phyloP scores from a whole-genome alignment of 139 green algal species.

The Tetraselmis chui region DNA sequence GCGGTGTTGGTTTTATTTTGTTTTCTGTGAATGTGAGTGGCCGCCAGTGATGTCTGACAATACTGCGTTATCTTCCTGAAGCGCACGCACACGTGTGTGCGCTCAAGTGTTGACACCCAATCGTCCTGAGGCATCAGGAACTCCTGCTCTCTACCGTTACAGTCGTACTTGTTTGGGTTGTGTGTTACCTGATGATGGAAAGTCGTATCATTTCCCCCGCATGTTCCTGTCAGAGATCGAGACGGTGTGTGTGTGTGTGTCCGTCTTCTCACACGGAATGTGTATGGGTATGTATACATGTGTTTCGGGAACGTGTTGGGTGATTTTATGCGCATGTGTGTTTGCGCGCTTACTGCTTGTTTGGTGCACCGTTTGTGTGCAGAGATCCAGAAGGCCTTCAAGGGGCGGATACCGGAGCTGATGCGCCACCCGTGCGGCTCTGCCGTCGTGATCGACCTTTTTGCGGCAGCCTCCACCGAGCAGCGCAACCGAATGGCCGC shows the following conservation, averaged over 20 bases:
- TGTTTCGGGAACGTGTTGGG: no score
- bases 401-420: conserved; percentile 61
- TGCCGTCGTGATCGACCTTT: conserved; percentile 77
- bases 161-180: conserved; percentile 17
- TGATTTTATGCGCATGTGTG: conserved; percentile 14
- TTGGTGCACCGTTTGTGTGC: conserved; percentile 4
- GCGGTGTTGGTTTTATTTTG: no score
- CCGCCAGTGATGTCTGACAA: conserved; percentile 38
- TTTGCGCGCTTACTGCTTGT: neutral
- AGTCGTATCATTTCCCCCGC: neutral
- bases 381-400: conserved; percentile 61
- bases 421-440: conserved; percentile 73
- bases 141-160: neutral
- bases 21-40: no score
- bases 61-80: conserved; percentile 63
- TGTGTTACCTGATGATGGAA: no score
- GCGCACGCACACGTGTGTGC: neutral
- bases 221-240: conserved; percentile 46
- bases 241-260: conserved; percentile 10
- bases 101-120: conserved; percentile 17
- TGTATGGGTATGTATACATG: no score
- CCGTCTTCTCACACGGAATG: no score
- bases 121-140: conserved; percentile 21
- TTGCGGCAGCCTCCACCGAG: conserved; percentile 32
- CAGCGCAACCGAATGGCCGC: conserved; percentile 61